Evolutionary conservation across 164 flowering plant genomes (phyloP), one percentile per base, ranked within the genome.

Genomic region (Nymphaea colorata): DNA sequence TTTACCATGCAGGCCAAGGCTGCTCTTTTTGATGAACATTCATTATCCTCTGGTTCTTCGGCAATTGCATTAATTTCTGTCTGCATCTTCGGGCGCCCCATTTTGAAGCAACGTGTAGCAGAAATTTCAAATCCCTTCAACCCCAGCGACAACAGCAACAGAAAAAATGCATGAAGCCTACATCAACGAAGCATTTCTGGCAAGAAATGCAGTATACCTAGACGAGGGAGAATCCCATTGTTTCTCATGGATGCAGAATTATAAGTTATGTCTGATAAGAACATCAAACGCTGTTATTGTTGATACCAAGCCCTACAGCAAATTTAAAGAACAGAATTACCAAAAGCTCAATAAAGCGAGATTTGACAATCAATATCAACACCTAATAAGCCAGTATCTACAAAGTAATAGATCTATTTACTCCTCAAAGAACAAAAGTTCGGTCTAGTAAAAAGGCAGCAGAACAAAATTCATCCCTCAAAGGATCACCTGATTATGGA

Each of bases 1-100:
- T 76, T 78, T 62, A 78, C 72, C 76, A 74, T 76, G 59, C 81
- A 78, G 42, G 81, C 75, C 62, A 76, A 67, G 57, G 79, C 75
- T 42, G 73, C 76, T 57, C 72, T 71, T 55, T 55, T 71, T 55
- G 75, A 64, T 18, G 65, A 45, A 66, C 59, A 51, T 51, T 78
- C 75, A 66, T 63, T 41, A 4, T 75, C 70, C 66, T 68, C 76
- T 64, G 73, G 75, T 51, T 71, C 79, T 67, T 73, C 81, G 59
- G 69, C 75, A 62, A 76, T 73, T 25, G 75, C 59, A 63, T 73
- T 71, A 36, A 76, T 78, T 61, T 73, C 77, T 42, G 75, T 41
- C 61, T 73, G 77, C 67, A 76, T 41, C 72, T 69, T 78, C 44
- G 73, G 71, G 55, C 77, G 75, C 63, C 79, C 81, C 79, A 76